phyloP scores from a whole-genome alignment of 495 filamentous ascomycete species.

The Penicillium flavigenum region DNA sequence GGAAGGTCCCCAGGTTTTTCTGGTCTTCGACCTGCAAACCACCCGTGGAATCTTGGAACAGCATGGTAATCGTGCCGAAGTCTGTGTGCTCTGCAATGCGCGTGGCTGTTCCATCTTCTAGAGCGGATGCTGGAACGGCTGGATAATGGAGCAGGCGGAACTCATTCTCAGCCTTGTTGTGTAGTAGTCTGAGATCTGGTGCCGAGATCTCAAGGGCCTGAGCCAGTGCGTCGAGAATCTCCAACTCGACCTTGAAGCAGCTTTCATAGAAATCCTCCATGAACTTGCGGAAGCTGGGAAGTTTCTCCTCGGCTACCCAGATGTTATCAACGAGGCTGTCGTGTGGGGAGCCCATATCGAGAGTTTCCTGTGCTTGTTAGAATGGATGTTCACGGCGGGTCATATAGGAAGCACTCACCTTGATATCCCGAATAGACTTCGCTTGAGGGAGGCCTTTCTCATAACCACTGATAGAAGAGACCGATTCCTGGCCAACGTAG shows the following conservation, averaged over 20 bases:
- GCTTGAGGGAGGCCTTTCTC: constrained; percentile 35
- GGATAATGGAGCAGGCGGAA: constrained; percentile 48
- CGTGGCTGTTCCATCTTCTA: constrained; percentile 25
- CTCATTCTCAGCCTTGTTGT: constrained; percentile 52
- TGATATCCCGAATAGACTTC: constrained; percentile 28
- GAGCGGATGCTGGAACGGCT: constrained; percentile 15
- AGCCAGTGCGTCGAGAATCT: constrained; percentile 45
- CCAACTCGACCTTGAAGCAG: constrained; percentile 40
- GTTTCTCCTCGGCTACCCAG: constrained; percentile 54
- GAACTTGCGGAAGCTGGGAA: constrained; percentile 62
- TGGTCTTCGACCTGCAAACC: constrained; percentile 49
- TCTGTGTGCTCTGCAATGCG: constrained; percentile 48
- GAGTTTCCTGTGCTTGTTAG: constrained; percentile 51
- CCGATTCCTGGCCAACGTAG: constrained; percentile 51
- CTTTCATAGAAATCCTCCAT: constrained; percentile 47
- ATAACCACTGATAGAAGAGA: constrained; percentile 54
- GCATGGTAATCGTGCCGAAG: constrained; percentile 48
- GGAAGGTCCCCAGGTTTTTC: constrained; percentile 35
- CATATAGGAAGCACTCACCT: constrained; percentile 13
- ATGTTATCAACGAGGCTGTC: constrained; percentile 52
- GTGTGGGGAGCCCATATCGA: constrained; percentile 56
- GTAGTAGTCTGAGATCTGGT: constrained; percentile 45
- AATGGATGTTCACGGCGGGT: too few relatives aligned
- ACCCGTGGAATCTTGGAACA: constrained; percentile 49
- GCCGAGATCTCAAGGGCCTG: constrained; percentile 47